Conservation (phyloP, 163 green algal genomes). For the Picocystis sp. region DNA sequence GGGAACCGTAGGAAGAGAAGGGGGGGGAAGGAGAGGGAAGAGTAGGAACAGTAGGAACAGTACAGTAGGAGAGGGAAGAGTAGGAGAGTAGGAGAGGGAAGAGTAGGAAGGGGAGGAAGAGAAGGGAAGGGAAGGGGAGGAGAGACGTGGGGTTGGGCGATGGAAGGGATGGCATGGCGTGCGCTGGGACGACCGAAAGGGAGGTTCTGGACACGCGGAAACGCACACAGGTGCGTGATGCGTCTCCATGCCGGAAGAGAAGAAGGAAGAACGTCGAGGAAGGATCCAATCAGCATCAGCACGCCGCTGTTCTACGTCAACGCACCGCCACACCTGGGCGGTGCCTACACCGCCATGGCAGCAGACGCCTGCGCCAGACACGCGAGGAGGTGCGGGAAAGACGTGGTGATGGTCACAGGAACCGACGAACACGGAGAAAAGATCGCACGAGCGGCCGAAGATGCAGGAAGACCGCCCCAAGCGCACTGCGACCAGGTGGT, state of each 20-base stretch:
- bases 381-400: slow-evolving; percentile 18
- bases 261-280: neutral
- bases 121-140: too few relatives aligned
- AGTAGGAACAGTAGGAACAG: too few relatives aligned
- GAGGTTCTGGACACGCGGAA: too few relatives aligned
- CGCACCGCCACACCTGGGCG: slow-evolving; percentile 88
- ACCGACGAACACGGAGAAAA: slow-evolving; percentile 98
- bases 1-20: too few relatives aligned
- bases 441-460: slow-evolving; percentile 65
- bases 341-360: slow-evolving; percentile 91
- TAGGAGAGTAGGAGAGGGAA: too few relatives aligned
- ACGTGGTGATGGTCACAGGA: slow-evolving; percentile 79
- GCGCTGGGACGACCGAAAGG: too few relatives aligned
- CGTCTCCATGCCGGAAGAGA: neutral
- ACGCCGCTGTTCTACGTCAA: slow-evolving; percentile 97
- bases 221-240: too few relatives aligned
- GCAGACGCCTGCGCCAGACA: slow-evolving; percentile 39
- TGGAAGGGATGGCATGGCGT: too few relatives aligned
- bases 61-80: too few relatives aligned
- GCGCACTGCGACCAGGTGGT: slow-evolving; percentile 58
- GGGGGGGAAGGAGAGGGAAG: too few relatives aligned
- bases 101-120: too few relatives aligned
- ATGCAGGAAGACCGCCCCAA: slow-evolving; percentile 44
- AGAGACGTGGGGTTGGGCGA: too few relatives aligned
- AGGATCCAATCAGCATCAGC: slow-evolving; percentile 60